Conservation (phyloP, 768 basidiomycete genomes). For the Podaxis carcinomalis region DNA sequence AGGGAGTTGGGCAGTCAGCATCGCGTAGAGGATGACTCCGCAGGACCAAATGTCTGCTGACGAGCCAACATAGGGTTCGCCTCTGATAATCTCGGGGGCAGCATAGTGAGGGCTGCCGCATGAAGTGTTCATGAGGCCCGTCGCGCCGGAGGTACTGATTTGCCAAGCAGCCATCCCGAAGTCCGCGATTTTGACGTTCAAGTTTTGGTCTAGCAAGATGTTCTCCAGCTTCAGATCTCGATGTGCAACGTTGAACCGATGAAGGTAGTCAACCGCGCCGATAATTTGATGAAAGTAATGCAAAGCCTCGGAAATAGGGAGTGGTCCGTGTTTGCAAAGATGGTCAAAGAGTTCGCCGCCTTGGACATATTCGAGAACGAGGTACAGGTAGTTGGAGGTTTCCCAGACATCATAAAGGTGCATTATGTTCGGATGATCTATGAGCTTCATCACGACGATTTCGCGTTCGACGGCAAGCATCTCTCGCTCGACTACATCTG, state of each 20-base stretch:
- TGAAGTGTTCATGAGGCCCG: slow-evolving; percentile 60
- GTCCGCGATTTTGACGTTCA: slow-evolving; percentile 92
- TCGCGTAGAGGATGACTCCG: slow-evolving; percentile 86
- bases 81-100: slow-evolving; percentile 86
- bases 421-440: slow-evolving; percentile 93
- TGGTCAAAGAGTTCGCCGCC: slow-evolving; percentile 95
- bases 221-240: slow-evolving; percentile 96
- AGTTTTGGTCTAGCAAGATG: slow-evolving; percentile 75
- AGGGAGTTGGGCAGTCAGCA: slow-evolving; percentile 85
- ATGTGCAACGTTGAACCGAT: slow-evolving; percentile 91
- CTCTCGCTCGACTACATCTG: slow-evolving; percentile 71
- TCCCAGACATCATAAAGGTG: slow-evolving; percentile 97
- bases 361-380: slow-evolving; percentile 92
- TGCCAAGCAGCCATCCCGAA: slow-evolving; percentile 99
- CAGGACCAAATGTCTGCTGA: slow-evolving; percentile 97
- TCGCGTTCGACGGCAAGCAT: slow-evolving; percentile 85
- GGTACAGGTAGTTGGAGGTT: slow-evolving; percentile 80
- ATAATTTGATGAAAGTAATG: slow-evolving; percentile 94
- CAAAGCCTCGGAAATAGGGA: slow-evolving; percentile 69
- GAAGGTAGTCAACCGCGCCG: slow-evolving; percentile 86
- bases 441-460: slow-evolving; percentile 96
- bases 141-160: slow-evolving; percentile 40
- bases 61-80: slow-evolving; percentile 78
- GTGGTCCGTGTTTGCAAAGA: slow-evolving; percentile 72
- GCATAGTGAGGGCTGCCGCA: slow-evolving; percentile 97